Evolutionary conservation across 2,329 filamentous ascomycete species (phyloP).

Genomic region (Didymella pomorum): DNA sequence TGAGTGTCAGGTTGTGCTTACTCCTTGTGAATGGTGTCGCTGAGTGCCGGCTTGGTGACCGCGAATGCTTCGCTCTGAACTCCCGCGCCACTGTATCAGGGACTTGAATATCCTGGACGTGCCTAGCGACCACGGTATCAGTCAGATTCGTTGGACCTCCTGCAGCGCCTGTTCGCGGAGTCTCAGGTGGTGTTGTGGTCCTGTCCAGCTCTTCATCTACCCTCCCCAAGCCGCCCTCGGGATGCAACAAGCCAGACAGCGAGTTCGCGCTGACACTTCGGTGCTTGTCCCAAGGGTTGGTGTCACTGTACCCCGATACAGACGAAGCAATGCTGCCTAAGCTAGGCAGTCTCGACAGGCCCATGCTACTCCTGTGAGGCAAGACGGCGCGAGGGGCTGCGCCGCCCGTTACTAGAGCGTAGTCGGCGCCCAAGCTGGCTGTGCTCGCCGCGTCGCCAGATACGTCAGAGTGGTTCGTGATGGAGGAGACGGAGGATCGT

Average conservation of each 20-base stretch:
- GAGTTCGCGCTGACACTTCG: constrained; percentile 52
- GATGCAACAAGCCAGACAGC: constrained; percentile 40
- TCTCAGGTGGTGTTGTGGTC: constrained; percentile 65
- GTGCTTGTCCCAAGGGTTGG: constrained; percentile 53
- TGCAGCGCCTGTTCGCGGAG: constrained; percentile 69
- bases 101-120: constrained; percentile 88
- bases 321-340: constrained; percentile 89
- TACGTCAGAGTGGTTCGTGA: constrained; percentile 61
- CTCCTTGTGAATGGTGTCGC: constrained; percentile 50
- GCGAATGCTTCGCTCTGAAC: constrained; percentile 77
- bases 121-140: constrained; percentile 86
- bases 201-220: constrained; percentile 66
- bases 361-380: constrained; percentile 59
- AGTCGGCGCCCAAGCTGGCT: constrained; percentile 77
- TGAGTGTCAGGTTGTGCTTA: constrained; percentile 74
- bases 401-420: constrained; percentile 82
- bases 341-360: constrained; percentile 79
- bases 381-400: constrained; percentile 63
- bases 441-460: constrained; percentile 74
- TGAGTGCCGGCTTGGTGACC: constrained; percentile 63
- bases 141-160: constrained; percentile 68
- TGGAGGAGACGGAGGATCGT: constrained; percentile 66
- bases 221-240: constrained; percentile 61
- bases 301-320: constrained; percentile 62
- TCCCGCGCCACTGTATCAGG: constrained; percentile 87